phyloP scores from a whole-genome alignment of 805 yeast species.

The Candida verbasci region DNA sequence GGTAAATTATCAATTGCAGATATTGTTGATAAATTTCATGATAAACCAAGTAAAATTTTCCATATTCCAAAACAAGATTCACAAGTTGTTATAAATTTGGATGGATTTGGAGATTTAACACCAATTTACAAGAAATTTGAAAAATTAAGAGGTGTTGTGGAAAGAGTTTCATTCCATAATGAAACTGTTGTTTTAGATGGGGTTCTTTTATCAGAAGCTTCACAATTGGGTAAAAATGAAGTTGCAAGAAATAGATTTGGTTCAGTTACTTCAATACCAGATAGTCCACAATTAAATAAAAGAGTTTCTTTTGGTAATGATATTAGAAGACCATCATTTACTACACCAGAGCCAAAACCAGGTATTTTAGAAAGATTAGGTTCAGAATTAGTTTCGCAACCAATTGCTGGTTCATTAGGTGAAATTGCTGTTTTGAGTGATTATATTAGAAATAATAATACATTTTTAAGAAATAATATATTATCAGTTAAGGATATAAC shows the following conservation, averaged over 20 bases:
- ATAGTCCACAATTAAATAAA: slow-evolving; percentile 38
- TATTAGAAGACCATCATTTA: slow-evolving; percentile 32
- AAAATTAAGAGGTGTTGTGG: slow-evolving; percentile 71
- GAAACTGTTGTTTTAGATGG: slow-evolving; percentile 87
- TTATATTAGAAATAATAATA: slow-evolving; percentile 76
- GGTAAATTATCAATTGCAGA: slow-evolving; percentile 70
- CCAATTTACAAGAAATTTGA: slow-evolving; percentile 13
- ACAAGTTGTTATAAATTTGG: slow-evolving; percentile 76
- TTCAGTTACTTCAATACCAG: slow-evolving; percentile 29
- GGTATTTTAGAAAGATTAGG: slow-evolving; percentile 47
- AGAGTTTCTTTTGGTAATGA: slow-evolving; percentile 26
- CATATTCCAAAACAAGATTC: slow-evolving; percentile 79
- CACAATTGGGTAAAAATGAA: slow-evolving; percentile 54
- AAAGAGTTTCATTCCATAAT: slow-evolving; percentile 76
- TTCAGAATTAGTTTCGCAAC: slow-evolving; percentile 68
- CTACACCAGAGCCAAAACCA: slow-evolving; percentile 36
- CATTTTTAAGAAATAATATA: slow-evolving; percentile 84
- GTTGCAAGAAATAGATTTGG: slow-evolving; percentile 43
- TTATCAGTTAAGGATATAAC: slow-evolving; percentile 83
- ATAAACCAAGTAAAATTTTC: slow-evolving; percentile 78
- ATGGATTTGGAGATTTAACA: slow-evolving; percentile 51
- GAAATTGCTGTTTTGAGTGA: slow-evolving; percentile 78
- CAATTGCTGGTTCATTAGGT: slow-evolving; percentile 64
- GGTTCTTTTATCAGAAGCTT: slow-evolving; percentile 53
- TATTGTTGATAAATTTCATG: slow-evolving; percentile 68